Conservation (phyloP, 495 filamentous ascomycete genomes). For the Aspergillus avenaceus region DNA sequence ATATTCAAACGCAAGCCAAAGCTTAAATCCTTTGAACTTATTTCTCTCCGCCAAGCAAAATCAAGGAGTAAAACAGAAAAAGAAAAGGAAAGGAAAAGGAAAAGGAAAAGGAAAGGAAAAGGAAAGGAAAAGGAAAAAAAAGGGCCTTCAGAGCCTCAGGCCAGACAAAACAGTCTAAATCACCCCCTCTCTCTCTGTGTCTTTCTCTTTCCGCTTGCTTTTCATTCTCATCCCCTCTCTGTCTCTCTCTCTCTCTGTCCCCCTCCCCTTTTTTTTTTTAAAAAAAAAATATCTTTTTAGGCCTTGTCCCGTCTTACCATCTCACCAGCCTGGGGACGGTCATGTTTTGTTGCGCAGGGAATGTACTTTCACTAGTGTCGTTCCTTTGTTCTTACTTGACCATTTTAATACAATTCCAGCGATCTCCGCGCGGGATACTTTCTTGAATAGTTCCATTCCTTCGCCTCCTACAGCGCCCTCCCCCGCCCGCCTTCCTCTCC, state of each 20-base stretch:
- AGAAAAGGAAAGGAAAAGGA: no score
- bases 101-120: no score
- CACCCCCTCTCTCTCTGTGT: not conserved
- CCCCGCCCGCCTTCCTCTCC: not conserved
- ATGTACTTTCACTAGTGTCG: conserved; percentile 8
- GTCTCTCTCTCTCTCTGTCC: not conserved
- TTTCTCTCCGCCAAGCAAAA: not conserved
- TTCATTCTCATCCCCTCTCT: not conserved
- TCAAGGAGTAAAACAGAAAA: no score
- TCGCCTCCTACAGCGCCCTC: not conserved
- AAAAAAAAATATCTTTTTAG: not conserved
- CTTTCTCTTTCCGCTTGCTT: not conserved
- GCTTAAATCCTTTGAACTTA: no score
- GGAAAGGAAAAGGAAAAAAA: no score
- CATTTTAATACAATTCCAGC: not conserved
- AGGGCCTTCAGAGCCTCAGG: no score
- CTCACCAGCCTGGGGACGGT: conserved; percentile 7
- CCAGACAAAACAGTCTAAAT: not conserved
- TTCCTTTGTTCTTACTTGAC: conserved; percentile 6
- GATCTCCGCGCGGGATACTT: not conserved
- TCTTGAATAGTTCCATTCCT: not conserved
- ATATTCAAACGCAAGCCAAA: no score
- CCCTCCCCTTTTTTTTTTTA: not conserved
- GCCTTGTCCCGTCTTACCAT: not conserved
- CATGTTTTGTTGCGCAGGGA: conserved; percentile 13